Base-by-base conservation (phyloP, 768 basidiomycete species). In the Serendipita vermifera region DNA sequence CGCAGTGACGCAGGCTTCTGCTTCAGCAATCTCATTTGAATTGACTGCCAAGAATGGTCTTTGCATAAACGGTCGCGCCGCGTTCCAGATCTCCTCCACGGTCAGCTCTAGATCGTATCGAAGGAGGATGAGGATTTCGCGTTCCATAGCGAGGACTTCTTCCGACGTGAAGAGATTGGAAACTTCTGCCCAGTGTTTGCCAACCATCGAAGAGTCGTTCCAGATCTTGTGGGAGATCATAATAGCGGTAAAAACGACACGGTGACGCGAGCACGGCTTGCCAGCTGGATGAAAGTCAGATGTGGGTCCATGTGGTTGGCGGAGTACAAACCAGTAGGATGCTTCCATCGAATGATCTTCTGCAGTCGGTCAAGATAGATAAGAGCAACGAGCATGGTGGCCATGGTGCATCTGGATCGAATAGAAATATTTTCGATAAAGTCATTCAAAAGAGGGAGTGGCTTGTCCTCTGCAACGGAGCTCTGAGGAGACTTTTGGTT, bases 181-280 rank as follows among this genome's bases (percentile, higher is more conserved):
- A 9, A 51, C 46, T 29, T 51, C 46, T 15, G 46, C 46, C 46
- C 46, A 51, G 29, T 51, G 46, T 29, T 51, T 51, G 24, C 46
- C 46, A 51, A 51, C 27, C 46, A 51, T 51, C 22, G 46, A 22
- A 26, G 46, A 51, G 22, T 51, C 46, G 22, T 51, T 51, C 20
- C 20, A 51, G 7, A 51, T 26, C 46, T 51, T 51, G 22, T 51
- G 46, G 15, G 46, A 20, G 29, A 51, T 51, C 46, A 51, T 51
- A 29, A 51, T 15, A 1, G 46, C 22, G 20, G 46, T 26, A 26
- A 51, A 51, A 3, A 26, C 46, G 7, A 51, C 22, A 9, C 46
- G 27, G n/a, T 51, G 46, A 29, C 46, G 46, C 5, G 46, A 51
- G 7, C 20, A 51, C 6, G 46, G 22, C n/a, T 20, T 22, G 22